Conservation (phyloP, 805 yeast species). For the Saturnispora sanitii region DNA sequence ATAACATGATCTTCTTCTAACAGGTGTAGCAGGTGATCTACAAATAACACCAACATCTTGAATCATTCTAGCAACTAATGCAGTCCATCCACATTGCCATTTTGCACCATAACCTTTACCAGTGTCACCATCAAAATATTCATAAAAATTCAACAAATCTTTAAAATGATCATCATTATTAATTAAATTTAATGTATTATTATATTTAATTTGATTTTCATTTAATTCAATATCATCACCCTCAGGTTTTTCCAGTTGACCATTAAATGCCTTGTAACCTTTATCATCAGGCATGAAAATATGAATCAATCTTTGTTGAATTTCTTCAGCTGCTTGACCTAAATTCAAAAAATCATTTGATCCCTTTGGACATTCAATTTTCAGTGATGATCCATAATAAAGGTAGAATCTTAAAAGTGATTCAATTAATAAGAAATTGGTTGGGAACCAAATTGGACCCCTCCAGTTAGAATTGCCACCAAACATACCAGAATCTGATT, state of each 20-base stretch:
- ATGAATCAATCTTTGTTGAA: slow-evolving; percentile 76
- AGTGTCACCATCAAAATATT: slow-evolving; percentile 88
- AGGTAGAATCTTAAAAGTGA: slow-evolving; percentile 78
- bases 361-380: slow-evolving; percentile 81
- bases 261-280: slow-evolving; percentile 64
- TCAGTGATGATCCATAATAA: slow-evolving; percentile 78
- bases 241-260: slow-evolving; percentile 32
- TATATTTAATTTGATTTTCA: slow-evolving; percentile 40
- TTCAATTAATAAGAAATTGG: slow-evolving; percentile 76
- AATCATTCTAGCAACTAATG: slow-evolving; percentile 82
- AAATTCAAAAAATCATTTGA: slow-evolving; percentile 67
- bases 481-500: slow-evolving; percentile 85
- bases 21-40: slow-evolving; percentile 34
- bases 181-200: slow-evolving; percentile 43
- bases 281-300: slow-evolving; percentile 60
- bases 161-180: slow-evolving; percentile 60
- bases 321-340: slow-evolving; percentile 84
- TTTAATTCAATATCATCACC: slow-evolving; percentile 27
- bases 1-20: slow-evolving; percentile 21
- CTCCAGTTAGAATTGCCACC: slow-evolving; percentile 98
- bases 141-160: slow-evolving; percentile 71
- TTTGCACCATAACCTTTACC: slow-evolving; percentile 91
- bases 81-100: slow-evolving; percentile 96
- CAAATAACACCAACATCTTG: slow-evolving; percentile 78
- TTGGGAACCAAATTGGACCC: slow-evolving; percentile 97